These are phyloP conservation scores for Petunia hybrid DNA, from an alignment of 305 asterid genomes.

Conservation along the genomic window DNA sequence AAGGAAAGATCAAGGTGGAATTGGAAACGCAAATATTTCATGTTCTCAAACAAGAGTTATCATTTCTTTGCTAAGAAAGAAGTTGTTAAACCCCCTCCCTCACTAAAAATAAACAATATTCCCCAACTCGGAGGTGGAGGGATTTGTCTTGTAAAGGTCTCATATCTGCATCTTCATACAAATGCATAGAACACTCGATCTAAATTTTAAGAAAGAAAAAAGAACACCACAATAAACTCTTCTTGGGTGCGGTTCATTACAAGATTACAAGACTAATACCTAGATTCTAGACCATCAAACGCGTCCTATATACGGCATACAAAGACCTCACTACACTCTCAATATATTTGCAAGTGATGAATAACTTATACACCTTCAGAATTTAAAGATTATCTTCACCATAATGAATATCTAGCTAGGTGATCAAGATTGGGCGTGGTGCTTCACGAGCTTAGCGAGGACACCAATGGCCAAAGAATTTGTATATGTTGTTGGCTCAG, in stretches of 20 bases:
- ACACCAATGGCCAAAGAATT: slow-evolving; percentile 78
- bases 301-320: not conserved
- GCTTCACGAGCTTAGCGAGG: slow-evolving; percentile 71
- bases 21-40: too few species aligned
- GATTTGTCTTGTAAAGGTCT: not conserved
- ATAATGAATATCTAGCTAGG: not conserved
- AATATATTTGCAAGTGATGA: not conserved
- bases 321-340: not conserved
- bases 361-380: slow-evolving; percentile 7
- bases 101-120: too few species aligned
- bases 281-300: not conserved
- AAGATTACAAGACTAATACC: not conserved
- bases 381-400: not conserved
- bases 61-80: too few species aligned
- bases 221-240: not conserved
- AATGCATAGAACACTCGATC: not conserved
- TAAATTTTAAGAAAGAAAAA: not conserved
- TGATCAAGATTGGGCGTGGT: slow-evolving; percentile 49
- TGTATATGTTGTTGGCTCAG: slow-evolving; percentile 79
- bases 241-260: not conserved
- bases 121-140: not conserved
- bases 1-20: too few species aligned
- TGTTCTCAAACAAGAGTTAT: too few species aligned
- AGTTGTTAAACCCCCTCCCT: too few species aligned
- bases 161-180: not conserved